phyloP scores from a whole-genome alignment of 140 eudicot species.

The Senecio squalidus region DNA sequence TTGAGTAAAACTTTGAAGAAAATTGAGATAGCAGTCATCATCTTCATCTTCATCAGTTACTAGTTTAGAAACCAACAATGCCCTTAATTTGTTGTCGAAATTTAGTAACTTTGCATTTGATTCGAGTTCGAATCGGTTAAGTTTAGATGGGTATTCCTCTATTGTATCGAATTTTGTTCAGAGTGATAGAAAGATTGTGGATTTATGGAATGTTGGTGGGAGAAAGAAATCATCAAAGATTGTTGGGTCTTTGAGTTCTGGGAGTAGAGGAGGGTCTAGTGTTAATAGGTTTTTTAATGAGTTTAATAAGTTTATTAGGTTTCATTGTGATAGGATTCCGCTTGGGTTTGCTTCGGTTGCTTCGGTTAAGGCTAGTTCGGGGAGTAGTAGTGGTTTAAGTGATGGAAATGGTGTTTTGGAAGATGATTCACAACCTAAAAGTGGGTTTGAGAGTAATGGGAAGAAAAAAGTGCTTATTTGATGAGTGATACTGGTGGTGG shows the following conservation, averaged over 20 bases:
- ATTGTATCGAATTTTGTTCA: conserved; percentile 29
- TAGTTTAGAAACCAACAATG: conserved; percentile 54
- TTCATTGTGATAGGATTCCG: conserved; percentile 76
- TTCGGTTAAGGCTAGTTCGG: conserved; percentile 40
- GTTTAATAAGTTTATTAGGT: conserved; percentile 61
- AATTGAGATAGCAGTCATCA: conserved; percentile 59
- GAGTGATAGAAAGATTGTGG: conserved; percentile 35
- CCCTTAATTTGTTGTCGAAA: conserved; percentile 36
- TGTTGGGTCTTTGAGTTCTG: conserved; percentile 54
- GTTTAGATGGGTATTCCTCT: conserved; percentile 43
- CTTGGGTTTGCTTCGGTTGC: conserved; percentile 75
- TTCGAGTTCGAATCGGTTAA: conserved; percentile 24
- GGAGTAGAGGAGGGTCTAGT: conserved; percentile 36
- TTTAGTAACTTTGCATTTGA: conserved; percentile 43
- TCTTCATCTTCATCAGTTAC: conserved; percentile 33
- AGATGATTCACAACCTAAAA: conserved; percentile 37
- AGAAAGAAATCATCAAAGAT: conserved; percentile 32
- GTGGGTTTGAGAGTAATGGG: conserved; percentile 40
- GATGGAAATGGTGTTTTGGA: conserved; percentile 51
- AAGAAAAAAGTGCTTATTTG: conserved; percentile 83
- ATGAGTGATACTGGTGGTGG: conserved; percentile 99
- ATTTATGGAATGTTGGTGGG: conserved; percentile 25
- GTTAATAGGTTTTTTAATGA: conserved; percentile 37
- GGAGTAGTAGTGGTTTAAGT: conserved; percentile 36
- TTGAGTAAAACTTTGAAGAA: too few species aligned